phyloP scores from a whole-genome alignment of 2,329 filamentous ascomycete species.

The Trichoderma pleuroti region DNA sequence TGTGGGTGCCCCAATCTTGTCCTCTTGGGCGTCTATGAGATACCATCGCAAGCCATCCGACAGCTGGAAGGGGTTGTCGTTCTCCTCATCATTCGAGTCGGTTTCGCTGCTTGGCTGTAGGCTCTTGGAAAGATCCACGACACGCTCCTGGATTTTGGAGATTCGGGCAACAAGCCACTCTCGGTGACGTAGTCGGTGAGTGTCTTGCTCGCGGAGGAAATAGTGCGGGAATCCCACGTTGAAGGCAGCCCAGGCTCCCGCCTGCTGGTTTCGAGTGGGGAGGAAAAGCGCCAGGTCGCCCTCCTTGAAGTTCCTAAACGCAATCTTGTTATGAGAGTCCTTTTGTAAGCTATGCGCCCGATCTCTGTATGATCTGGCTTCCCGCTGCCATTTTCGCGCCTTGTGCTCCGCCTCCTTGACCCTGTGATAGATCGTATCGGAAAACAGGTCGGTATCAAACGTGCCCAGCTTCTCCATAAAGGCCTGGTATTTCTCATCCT shows the following conservation, averaged over 20 bases:
- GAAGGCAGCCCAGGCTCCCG: slow-evolving; percentile 95
- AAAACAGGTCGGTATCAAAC: slow-evolving; percentile 81
- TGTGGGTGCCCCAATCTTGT: slow-evolving; percentile 86
- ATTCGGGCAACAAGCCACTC: slow-evolving; percentile 98
- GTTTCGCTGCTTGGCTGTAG: slow-evolving; percentile 51
- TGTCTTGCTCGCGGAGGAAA: slow-evolving; percentile 90
- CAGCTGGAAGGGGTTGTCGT: slow-evolving; percentile 95
- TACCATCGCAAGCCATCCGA: slow-evolving; percentile 96
- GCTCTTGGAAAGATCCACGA: slow-evolving; percentile 86
- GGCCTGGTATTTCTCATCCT: slow-evolving; percentile 68
- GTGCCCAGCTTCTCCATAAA: slow-evolving; percentile 71
- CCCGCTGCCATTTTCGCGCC: slow-evolving; percentile 88
- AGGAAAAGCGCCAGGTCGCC: slow-evolving; percentile 92
- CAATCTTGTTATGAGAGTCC: slow-evolving; percentile 93
- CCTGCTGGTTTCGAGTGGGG: slow-evolving; percentile 89
- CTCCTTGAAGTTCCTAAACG: slow-evolving; percentile 92
- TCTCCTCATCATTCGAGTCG: slow-evolving; percentile 63
- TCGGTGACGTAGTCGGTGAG: slow-evolving; percentile 74
- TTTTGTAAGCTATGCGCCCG: slow-evolving; percentile 76
- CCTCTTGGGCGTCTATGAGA: slow-evolving; percentile 86
- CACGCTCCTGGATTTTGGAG: slow-evolving; percentile 81
- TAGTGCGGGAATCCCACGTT: slow-evolving; percentile 97
- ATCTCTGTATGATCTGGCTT: slow-evolving; percentile 81
- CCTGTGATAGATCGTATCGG: slow-evolving; percentile 80
- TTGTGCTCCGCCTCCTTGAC: slow-evolving; percentile 92